Percentiles rank a stretch among this genome's conserved stretches.
Conservation (phyloP, 139 green algal genomes). For the Asterochloris erici region DNA sequence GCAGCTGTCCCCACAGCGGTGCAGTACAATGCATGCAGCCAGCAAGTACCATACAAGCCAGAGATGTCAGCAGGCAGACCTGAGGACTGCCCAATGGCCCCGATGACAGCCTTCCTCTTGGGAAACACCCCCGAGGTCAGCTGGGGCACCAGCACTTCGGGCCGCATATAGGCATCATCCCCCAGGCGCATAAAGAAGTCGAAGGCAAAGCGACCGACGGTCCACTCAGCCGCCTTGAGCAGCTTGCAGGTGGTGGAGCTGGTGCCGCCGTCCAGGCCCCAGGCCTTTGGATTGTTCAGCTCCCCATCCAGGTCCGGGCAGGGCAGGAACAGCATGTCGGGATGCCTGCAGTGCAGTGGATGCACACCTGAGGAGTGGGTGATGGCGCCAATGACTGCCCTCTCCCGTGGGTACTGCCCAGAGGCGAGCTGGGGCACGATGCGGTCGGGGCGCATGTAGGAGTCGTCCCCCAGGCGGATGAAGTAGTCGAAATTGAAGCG, state of each 20-base stretch:
- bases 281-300: neutral
- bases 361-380: no score
- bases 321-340: neutral
- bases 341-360: neutral
- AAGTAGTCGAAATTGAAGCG: slow-evolving; percentile 11
- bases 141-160: neutral
- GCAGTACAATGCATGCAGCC: no score
- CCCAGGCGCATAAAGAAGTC: slow-evolving; percentile 8
- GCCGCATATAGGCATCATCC: slow-evolving; percentile 2
- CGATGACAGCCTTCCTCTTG: neutral
- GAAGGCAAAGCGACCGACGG: neutral
- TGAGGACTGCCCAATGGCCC: neutral
- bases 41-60: no score
- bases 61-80: no score
- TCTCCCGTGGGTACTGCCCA: neutral
- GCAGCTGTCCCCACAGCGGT: no score
- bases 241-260: neutral
- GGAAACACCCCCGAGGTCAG: neutral
- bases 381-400: no score
- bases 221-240: neutral
- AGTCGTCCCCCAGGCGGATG: slow-evolving; percentile 6
- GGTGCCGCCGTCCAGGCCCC: neutral
- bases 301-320: slow-evolving; percentile 1
- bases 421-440: neutral
- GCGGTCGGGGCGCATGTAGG: neutral